A percentile compares a stretch with the other conserved stretches of the same genome.
Conservation (phyloP, 345 rosid genomes). For the Linum tenue region DNA sequence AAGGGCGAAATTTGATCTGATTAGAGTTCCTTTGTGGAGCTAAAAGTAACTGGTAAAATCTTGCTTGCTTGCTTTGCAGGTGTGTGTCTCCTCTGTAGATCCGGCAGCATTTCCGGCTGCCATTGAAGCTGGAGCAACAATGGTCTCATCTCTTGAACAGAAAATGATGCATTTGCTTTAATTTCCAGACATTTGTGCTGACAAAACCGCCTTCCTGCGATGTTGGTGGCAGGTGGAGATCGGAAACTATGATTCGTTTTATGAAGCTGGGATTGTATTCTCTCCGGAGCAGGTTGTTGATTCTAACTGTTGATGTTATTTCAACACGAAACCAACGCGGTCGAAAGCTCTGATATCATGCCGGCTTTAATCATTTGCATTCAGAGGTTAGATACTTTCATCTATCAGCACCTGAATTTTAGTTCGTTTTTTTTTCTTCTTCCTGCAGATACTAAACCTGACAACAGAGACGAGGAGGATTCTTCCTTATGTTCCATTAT, state of each 20-base stretch:
- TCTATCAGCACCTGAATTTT: too few species aligned
- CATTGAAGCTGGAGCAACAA: neutral
- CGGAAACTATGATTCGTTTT: constrained; percentile 60
- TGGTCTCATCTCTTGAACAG: neutral
- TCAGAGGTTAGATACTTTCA: too few species aligned
- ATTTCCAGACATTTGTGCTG: too few species aligned
- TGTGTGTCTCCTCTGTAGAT: constrained; percentile 37
- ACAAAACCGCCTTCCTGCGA: neutral
- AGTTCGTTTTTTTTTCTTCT: too few species aligned
- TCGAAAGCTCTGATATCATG: too few species aligned
- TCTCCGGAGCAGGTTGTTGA: constrained; percentile 46
- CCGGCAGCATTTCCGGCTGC: constrained; percentile 14
- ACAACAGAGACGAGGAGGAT: constrained; percentile 48
- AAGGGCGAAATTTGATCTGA: neutral
- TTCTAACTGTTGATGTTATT: too few species aligned
- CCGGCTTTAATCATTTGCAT: too few species aligned
- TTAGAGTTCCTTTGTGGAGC: neutral
- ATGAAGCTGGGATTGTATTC: constrained; percentile 38
- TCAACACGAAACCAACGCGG: too few species aligned
- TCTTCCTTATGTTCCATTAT: constrained; percentile 44
- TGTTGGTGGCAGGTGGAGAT: constrained; percentile 42
- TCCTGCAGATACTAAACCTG: constrained; percentile 39
- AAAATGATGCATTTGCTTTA: too few species aligned
- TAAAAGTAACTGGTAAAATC: neutral
- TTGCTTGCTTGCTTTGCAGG: neutral